Evolutionary conservation across 495 filamentous ascomycete species (phyloP).

Genomic region (Trichoderma parareesei): DNA sequence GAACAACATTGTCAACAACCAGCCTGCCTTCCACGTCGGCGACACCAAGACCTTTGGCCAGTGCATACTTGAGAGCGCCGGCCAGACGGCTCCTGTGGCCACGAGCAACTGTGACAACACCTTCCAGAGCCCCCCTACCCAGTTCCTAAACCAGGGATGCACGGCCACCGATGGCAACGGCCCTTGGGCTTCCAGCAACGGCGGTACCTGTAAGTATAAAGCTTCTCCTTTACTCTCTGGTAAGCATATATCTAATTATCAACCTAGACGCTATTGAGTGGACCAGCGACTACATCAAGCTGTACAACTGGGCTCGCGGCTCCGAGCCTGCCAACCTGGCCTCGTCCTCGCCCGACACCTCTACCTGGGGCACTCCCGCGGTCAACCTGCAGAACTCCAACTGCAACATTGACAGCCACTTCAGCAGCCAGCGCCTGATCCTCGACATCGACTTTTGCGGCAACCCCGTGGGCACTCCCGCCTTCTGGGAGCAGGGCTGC

Average conservation of each 20-base stretch:
- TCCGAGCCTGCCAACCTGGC: conserved; percentile 39
- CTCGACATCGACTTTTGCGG: conserved; percentile 45
- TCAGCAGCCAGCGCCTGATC: conserved; percentile 39
- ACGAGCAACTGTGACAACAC: conserved; percentile 49
- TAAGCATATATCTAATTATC: background rate
- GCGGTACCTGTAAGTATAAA: conserved; percentile 47
- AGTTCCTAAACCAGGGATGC: conserved; percentile 30
- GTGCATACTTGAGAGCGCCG: conserved; percentile 42
- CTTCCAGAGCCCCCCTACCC: conserved; percentile 17
- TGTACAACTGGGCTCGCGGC: conserved; percentile 63
- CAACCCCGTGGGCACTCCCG: conserved; percentile 29
- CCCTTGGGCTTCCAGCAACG: conserved; percentile 51
- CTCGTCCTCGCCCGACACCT: conserved; percentile 51
- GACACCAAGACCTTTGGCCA: conserved; percentile 47
- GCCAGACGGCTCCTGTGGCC: conserved; percentile 39
- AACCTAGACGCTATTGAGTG: conserved; percentile 58
- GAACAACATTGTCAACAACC: conserved; percentile 54
- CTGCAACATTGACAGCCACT: conserved; percentile 37
- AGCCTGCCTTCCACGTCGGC: conserved; percentile 65
- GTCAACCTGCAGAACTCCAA: conserved; percentile 36
- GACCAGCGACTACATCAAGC: conserved; percentile 53
- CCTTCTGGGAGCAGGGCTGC: conserved; percentile 20
- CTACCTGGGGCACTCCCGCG: conserved; percentile 56
- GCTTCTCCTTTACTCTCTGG: background rate
- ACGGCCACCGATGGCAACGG: conserved; percentile 39